A percentile compares a stretch with the other conserved stretches of the same genome.
These are phyloP conservation scores for Flaveria linearis DNA, from an alignment of 129 eudicot species.

Conservation along the genomic window DNA sequence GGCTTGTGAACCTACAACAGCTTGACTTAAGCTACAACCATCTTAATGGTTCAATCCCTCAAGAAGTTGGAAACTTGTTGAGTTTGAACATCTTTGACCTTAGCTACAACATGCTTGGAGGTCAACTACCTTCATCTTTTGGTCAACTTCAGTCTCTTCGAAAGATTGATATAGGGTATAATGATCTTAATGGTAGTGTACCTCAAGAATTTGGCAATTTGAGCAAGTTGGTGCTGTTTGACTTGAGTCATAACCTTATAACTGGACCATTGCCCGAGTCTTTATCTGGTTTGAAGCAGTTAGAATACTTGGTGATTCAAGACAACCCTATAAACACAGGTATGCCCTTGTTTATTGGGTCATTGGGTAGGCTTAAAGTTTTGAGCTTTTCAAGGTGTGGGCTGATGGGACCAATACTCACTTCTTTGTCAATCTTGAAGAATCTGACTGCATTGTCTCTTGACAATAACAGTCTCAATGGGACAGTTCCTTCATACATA, in stretches of 20 bases:
- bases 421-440: conserved; percentile 43
- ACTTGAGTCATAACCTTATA: conserved; percentile 56
- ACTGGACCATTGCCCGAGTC: conserved; percentile 61
- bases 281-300: conserved; percentile 45
- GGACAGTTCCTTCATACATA: conserved; percentile 48
- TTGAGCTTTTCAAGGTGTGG: conserved; percentile 67
- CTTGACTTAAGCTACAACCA: conserved; percentile 63
- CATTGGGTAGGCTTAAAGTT: conserved; percentile 47
- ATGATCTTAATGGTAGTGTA: conserved; percentile 44
- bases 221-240: conserved; percentile 46
- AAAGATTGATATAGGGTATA: conserved; percentile 58
- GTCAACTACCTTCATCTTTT: conserved; percentile 44
- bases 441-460: conserved; percentile 56
- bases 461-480: conserved; percentile 57
- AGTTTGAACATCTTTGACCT: conserved; percentile 63
- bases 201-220: conserved; percentile 57
- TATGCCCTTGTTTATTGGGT: conserved; percentile 50
- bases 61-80: conserved; percentile 44
- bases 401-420: conserved; percentile 50
- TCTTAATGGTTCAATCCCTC: conserved; percentile 53
- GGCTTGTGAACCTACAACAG: conserved; percentile 49
- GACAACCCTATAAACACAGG: conserved; percentile 55
- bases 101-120: conserved; percentile 51
- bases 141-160: conserved; percentile 52
- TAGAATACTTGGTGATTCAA: conserved; percentile 57